A percentile compares a stretch with the other conserved stretches of the same genome.
These are phyloP conservation scores for Rosa chinensis DNA, from an alignment of 306 rosid genomes.

Conservation along the genomic window DNA sequence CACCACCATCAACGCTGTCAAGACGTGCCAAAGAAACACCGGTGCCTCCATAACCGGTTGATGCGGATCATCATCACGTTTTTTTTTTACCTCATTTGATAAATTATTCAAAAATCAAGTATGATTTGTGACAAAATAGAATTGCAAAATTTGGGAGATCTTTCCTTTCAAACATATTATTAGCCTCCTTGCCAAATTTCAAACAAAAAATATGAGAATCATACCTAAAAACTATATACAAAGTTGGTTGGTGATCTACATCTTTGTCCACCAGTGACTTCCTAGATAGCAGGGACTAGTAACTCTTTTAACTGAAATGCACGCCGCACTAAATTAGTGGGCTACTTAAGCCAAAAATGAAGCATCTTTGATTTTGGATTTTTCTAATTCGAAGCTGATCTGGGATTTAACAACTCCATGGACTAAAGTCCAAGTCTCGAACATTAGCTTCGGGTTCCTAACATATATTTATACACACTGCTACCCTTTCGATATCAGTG, in stretches of 20 bases:
- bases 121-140: background rate
- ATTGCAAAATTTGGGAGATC: background rate
- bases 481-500: slow-evolving; percentile 13
- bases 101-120: too few species aligned
- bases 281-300: slow-evolving; percentile 12
- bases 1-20: too few species aligned
- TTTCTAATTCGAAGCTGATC: slow-evolving; percentile 17
- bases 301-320: slow-evolving; percentile 16
- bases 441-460: background rate
- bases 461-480: background rate
- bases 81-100: too few species aligned
- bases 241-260: slow-evolving; percentile 3
- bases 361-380: slow-evolving; percentile 15
- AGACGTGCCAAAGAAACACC: too few species aligned
- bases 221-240: background rate
- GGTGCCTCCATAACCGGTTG: too few species aligned
- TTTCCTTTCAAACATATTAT: background rate
- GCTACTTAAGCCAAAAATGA: slow-evolving; percentile 26
- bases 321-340: slow-evolving; percentile 33
- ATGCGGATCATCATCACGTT: too few species aligned
- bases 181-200: background rate
- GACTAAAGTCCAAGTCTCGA: background rate
- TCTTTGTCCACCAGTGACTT: background rate
- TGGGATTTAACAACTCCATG: slow-evolving; percentile 9
- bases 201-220: background rate